Evolutionary conservation across 78 protist species (phyloP), one percentile per base, ranked within the genome.

Genomic region (Carpediemonas membranifera): DNA sequence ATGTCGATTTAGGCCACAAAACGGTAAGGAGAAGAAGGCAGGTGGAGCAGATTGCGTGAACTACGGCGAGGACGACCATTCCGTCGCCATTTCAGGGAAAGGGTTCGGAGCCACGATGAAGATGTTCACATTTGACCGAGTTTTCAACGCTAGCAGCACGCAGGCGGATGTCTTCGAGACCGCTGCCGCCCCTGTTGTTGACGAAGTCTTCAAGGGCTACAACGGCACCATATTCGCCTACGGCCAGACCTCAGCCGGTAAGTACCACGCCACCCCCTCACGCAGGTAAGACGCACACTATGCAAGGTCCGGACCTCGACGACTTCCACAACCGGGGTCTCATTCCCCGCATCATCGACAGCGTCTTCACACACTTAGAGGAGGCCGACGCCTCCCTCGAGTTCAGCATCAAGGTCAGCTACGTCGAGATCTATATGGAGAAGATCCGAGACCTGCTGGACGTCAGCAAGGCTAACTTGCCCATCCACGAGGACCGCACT

Each of bases 381-480:
- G 70, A 59, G 16, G 68, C 77, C 7, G 75, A 69, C 35, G 73
- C 70, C 2, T 53, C 73, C 64, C 34, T 68, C 25, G 85, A 76
- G 52, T 82, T 85, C 61, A 57, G 54, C 9, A 71, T 84, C 65
- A 74, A 77, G 39, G 75, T 87, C 35, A 58, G 76, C 36, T 89
- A 78, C 73, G 62, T 83, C 14, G 90, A 88, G 75, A 73, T 88
- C 54, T 88, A 88, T 66, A 74, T 83, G 89, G 94, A 89, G 61
- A 73, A 78, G 52, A 71, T 89, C 56, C 71, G 88, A 15, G 94
- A 89, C 71, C 65, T 89, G 18, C 28, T 89, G 15, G 86, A 76
- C 37, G 64, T 78, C n/a, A n/a, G 7, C 30, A 0, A n/a, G 63
- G 15, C 51, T 24, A 76, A 73, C 57, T 39, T 84, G 5, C 54